phyloP scores from a whole-genome alignment of 2,329 filamentous ascomycete genomes.

The Coniochaeta ligniaria region DNA sequence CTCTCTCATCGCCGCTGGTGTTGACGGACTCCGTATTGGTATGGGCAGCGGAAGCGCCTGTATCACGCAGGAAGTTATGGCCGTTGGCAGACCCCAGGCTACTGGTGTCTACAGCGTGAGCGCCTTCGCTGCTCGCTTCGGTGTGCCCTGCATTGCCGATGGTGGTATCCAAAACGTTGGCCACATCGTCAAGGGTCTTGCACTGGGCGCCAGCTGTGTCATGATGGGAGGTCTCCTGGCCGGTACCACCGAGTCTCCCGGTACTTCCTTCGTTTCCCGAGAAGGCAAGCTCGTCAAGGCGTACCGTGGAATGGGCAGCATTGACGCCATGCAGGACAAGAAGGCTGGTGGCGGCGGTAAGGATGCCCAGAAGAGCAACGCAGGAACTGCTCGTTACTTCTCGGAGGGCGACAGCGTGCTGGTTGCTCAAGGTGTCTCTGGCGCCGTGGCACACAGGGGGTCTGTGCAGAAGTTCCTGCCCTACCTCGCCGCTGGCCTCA shows the following conservation, averaged over 20 bases:
- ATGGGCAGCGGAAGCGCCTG: conserved; percentile 98
- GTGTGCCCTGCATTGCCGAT: conserved; percentile 95
- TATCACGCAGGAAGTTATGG: conserved; percentile 99
- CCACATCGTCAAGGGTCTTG: conserved; percentile 97
- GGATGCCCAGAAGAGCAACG: conserved; percentile 75
- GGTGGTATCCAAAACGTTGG: conserved; percentile 98
- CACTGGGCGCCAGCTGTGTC: conserved; percentile 87
- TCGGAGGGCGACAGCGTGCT: conserved; percentile 92
- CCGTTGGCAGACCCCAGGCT: conserved; percentile 92
- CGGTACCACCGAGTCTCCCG: conserved; percentile 94
- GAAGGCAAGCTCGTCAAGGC: conserved; percentile 99
- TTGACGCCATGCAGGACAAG: conserved; percentile 99
- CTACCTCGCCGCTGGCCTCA: conserved; percentile 89
- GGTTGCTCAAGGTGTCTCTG: conserved; percentile 94
- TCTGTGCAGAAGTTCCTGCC: conserved; percentile 93
- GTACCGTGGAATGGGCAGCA: conserved; percentile 97
- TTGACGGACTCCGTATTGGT: conserved; percentile 93
- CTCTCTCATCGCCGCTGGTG: conserved; percentile 82
- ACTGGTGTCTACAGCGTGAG: conserved; percentile 87
- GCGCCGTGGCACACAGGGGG: conserved; percentile 71
- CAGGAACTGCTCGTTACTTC: conserved; percentile 96
- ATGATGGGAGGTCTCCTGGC: conserved; percentile 99
- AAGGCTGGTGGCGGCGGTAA: conserved; percentile 73
- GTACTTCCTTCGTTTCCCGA: conserved; percentile 90
- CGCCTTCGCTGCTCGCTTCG: conserved; percentile 83